Conservation (phyloP, 306 rosid species). For the Quercus glauca region DNA sequence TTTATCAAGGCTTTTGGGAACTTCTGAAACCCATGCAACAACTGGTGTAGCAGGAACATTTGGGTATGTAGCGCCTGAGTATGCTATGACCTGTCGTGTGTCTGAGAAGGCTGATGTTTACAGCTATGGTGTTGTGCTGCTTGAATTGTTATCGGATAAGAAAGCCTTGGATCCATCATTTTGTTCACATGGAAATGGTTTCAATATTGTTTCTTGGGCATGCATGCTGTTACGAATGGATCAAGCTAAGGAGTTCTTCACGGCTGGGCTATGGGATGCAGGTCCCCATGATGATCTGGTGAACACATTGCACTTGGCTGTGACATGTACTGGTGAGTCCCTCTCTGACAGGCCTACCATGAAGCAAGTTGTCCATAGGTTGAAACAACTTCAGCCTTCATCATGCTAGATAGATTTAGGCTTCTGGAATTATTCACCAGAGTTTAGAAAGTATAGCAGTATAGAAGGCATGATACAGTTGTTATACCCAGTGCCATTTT, state of each 20-base stretch:
- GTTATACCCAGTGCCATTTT: not conserved
- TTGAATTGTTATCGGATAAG: slow-evolving; percentile 86
- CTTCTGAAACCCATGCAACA: slow-evolving; percentile 95
- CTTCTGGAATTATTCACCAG: not conserved
- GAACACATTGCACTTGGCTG: slow-evolving; percentile 74
- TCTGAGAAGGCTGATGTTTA: slow-evolving; percentile 94
- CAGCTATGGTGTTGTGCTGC: slow-evolving; percentile 92
- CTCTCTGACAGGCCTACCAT: slow-evolving; percentile 84
- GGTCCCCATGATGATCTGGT: slow-evolving; percentile 81
- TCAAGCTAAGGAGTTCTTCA: slow-evolving; percentile 72
- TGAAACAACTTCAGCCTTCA: slow-evolving; percentile 86
- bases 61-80: slow-evolving; percentile 93
- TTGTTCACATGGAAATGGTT: slow-evolving; percentile 76
- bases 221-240: slow-evolving; percentile 83
- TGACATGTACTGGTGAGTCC: slow-evolving; percentile 80
- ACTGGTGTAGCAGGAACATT: slow-evolving; percentile 99
- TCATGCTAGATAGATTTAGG: slow-evolving; percentile 47
- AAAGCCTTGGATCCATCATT: slow-evolving; percentile 91
- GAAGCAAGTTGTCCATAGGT: slow-evolving; percentile 82
- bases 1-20: slow-evolving; percentile 85
- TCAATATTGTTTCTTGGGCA: slow-evolving; percentile 88
- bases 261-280: slow-evolving; percentile 77
- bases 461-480: not conserved
- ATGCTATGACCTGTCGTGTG: slow-evolving; percentile 95
- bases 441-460: not conserved